A percentile compares a stretch with the other conserved stretches of the same genome.
Evolutionary conservation across 352 stramenopile genomes (phyloP).

Genomic region (Phytophthora sp.): DNA sequence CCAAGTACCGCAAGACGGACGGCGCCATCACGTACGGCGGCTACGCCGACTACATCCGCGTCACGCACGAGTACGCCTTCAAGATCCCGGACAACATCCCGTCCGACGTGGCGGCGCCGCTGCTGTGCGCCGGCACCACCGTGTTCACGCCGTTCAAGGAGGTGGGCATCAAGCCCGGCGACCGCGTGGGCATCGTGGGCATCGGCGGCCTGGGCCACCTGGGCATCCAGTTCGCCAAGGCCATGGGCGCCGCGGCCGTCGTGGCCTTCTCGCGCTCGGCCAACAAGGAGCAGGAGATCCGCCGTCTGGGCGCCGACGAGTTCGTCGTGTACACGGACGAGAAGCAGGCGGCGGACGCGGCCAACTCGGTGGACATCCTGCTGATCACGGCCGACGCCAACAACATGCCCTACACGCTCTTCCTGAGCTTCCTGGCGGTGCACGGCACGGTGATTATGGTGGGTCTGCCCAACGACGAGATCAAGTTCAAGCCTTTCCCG

Average conservation of each 20-base stretch:
- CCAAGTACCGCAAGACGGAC: constrained; percentile 36
- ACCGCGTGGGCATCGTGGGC: constrained; percentile 77
- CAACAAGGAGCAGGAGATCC: constrained; percentile 64
- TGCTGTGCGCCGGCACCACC: too few relatives aligned
- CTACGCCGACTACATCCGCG: constrained; percentile 73
- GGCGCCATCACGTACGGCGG: too few relatives aligned
- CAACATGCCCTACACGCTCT: constrained; percentile 54
- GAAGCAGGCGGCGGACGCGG: constrained; percentile 31
- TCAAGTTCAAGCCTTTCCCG: constrained; percentile 55
- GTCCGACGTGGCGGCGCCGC: constrained; percentile 16
- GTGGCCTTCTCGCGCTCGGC: constrained; percentile 70
- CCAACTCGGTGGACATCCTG: constrained; percentile 62
- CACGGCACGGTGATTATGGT: constrained; percentile 73
- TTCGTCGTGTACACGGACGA: constrained; percentile 63
- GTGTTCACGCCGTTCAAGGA: constrained; percentile 59
- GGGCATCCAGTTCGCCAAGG: constrained; percentile 80
- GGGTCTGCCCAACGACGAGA: constrained; percentile 63
- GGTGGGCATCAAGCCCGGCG: constrained; percentile 46
- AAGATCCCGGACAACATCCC: constrained; percentile 27
- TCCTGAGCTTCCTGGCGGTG: constrained; percentile 59
- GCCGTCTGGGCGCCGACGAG: constrained; percentile 58
- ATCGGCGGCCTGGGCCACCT: constrained; percentile 89
- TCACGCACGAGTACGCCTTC: constrained; percentile 66
- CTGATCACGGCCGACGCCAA: constrained; percentile 71
- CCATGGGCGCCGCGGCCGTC: constrained; percentile 58